phyloP scores from a whole-genome alignment of 129 eudicot genomes.

The Scalesia atractyloides region DNA sequence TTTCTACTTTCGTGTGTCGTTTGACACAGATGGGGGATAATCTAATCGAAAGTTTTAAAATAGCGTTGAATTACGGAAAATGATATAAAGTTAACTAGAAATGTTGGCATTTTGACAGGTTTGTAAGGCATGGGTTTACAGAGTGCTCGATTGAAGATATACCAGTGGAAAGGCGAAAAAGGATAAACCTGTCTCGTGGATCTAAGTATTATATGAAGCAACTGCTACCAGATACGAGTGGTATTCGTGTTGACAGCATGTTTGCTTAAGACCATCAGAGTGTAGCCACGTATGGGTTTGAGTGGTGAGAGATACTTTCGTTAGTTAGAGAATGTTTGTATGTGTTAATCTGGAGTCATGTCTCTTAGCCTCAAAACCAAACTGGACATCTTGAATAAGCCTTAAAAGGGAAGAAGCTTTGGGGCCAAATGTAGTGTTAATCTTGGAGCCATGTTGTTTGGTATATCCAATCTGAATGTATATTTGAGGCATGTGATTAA shows the following conservation, averaged over 20 bases:
- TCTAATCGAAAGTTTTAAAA: not conserved
- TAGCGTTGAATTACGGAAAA: not conserved
- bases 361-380: not conserved
- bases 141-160: conserved; percentile 85
- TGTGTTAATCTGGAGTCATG: conserved; percentile 10
- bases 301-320: not conserved
- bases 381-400: conserved; percentile 8
- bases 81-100: not conserved
- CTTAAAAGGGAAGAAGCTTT: not conserved
- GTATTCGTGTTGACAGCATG: conserved; percentile 55
- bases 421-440: conserved; percentile 14
- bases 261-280: conserved; percentile 31
- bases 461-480: not conserved
- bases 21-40: not conserved
- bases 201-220: conserved; percentile 93
- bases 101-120: conserved; percentile 50
- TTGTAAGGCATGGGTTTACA: conserved; percentile 92
- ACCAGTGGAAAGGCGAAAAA: conserved; percentile 79
- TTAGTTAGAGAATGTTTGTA: conserved; percentile 1
- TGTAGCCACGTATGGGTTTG: not conserved
- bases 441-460: not conserved
- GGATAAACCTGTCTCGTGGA: conserved; percentile 71
- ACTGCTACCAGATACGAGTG: conserved; percentile 79
- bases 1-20: conserved; percentile 2
- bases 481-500: not conserved